These are phyloP conservation scores for Penicillium chermesinum DNA, from an alignment of 495 filamentous ascomycete genomes.

Conservation along the genomic window DNA sequence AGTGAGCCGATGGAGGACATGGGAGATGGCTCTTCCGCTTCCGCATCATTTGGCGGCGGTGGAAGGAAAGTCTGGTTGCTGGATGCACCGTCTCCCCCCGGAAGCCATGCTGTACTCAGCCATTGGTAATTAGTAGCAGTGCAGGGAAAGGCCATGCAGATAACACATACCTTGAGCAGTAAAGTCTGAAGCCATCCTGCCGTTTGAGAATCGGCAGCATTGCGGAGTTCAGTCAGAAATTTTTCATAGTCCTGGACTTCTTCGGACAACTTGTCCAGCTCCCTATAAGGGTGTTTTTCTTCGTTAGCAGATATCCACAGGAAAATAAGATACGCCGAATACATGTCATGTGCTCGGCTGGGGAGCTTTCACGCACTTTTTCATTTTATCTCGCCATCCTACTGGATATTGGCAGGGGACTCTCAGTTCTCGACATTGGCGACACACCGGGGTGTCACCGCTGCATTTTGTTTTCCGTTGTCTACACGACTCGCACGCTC, in stretches of 20 bases:
- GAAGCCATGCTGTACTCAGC: conserved; percentile 5
- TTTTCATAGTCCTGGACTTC: conserved; percentile 49
- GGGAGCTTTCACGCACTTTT: conserved; percentile 36
- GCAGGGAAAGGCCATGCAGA: too few relatives aligned
- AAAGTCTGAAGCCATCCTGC: conserved; percentile 29
- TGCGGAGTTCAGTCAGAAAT: conserved; percentile 35
- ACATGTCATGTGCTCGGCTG: too few relatives aligned
- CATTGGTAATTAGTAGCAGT: background rate
- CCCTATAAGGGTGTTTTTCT: too few relatives aligned
- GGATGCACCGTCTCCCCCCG: conserved; percentile 1
- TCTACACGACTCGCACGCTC: conserved; percentile 69
- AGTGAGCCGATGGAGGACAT: conserved; percentile 51
- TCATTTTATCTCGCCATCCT: conserved; percentile 55
- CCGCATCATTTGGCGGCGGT: conserved; percentile 8
- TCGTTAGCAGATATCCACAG: too few relatives aligned
- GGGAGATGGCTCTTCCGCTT: conserved; percentile 4
- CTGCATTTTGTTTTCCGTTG: conserved; percentile 63
- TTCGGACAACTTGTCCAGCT: conserved; percentile 37
- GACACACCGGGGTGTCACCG: conserved; percentile 52
- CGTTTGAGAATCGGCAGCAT: conserved; percentile 26
- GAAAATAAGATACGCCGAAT: too few relatives aligned
- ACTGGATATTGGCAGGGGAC: conserved; percentile 51
- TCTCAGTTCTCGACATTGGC: conserved; percentile 51
- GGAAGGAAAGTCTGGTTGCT: conserved; percentile 3
- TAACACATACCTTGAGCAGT: conserved; percentile 36